Conservation (phyloP, 1,284 basidiomycete species). For the Ustilago trichophora region DNA sequence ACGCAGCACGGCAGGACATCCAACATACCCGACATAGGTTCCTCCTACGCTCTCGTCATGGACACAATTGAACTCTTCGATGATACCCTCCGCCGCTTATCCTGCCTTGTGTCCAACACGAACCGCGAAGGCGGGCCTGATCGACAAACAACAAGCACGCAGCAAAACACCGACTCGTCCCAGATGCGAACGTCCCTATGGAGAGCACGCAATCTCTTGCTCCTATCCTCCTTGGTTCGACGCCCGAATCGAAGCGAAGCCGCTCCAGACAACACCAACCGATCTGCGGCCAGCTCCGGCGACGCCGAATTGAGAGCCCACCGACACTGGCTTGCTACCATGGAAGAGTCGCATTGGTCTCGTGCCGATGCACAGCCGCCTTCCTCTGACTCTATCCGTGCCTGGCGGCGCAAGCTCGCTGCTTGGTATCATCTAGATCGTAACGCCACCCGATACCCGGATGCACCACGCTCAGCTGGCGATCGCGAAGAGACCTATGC, state of each 20-base stretch:
- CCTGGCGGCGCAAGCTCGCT: constrained; percentile 38
- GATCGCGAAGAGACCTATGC: constrained; percentile 14
- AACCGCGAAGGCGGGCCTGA: background rate
- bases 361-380: constrained; percentile 7
- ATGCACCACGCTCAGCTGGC: background rate
- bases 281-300: background rate
- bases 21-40: constrained; percentile 3
- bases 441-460: constrained; percentile 13
- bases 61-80: constrained; percentile 40
- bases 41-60: constrained; percentile 31
- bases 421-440: constrained; percentile 39
- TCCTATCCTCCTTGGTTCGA: constrained; percentile 23
- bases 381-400: constrained; percentile 11
- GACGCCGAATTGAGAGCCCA: constrained; percentile 20
- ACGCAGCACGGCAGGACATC: background rate
- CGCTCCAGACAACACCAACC: background rate
- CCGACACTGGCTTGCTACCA: constrained; percentile 25
- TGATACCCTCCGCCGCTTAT: constrained; percentile 32
- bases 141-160: background rate
- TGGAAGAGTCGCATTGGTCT: constrained; percentile 34
- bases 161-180: constrained; percentile 16
- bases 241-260: constrained; percentile 1
- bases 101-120: constrained; percentile 19
- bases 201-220: constrained; percentile 32
- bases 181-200: constrained; percentile 29